Conservation (phyloP, 306 rosid species). For the Hylodesmum podocarpum region DNA sequence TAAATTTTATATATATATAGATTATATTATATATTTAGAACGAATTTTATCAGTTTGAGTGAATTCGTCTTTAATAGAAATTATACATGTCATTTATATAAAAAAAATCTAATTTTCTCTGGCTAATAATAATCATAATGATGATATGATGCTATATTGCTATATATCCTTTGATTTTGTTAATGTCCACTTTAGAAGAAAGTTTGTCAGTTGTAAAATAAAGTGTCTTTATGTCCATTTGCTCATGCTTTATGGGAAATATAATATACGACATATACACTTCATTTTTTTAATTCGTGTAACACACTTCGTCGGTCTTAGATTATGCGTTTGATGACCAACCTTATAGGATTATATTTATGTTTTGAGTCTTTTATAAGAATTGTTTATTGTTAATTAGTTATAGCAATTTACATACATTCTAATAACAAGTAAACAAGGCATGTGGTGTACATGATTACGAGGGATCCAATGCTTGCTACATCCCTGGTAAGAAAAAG, state of each 20-base stretch:
- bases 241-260: not conserved
- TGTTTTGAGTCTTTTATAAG: not conserved
- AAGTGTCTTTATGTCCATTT: constrained; percentile 17
- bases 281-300: not conserved
- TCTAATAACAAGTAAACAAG: not conserved
- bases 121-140: no score
- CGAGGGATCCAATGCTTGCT: constrained; percentile 39
- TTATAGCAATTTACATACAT: not conserved
- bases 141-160: no score
- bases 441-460: not conserved
- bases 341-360: not conserved
- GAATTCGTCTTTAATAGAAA: no score
- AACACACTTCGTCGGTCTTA: constrained; percentile 5
- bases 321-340: not conserved
- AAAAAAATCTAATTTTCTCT: no score
- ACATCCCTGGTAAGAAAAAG: not conserved
- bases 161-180: not conserved
- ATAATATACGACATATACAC: not conserved
- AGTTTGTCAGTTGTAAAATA: constrained; percentile 27
- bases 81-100: no score
- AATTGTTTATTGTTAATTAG: not conserved
- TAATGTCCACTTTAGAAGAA: constrained; percentile 11
- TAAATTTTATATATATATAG: no score
- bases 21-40: no score
- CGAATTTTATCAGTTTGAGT: no score